These are phyloP conservation scores for Rubus idaeus DNA, from an alignment of 306 rosid genomes.

Conservation along the genomic window DNA sequence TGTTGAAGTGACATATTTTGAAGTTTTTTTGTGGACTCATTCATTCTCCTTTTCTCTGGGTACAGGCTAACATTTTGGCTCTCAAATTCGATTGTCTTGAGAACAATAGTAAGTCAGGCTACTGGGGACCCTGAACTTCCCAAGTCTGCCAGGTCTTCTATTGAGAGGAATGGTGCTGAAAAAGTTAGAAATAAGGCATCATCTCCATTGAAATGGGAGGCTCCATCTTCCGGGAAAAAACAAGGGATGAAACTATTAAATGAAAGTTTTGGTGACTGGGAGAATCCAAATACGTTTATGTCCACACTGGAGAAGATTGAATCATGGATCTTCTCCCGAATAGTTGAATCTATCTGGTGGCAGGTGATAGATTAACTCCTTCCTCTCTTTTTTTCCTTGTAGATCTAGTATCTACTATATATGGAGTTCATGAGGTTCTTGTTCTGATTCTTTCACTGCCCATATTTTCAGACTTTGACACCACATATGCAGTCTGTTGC, in stretches of 20 bases:
- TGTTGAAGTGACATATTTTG: background rate
- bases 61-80: slow-evolving; percentile 90
- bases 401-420: slow-evolving; percentile 9
- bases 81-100: slow-evolving; percentile 75
- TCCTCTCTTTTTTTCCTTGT: slow-evolving; percentile 13
- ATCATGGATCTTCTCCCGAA: slow-evolving; percentile 91
- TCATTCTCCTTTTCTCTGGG: slow-evolving; percentile 27
- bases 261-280: slow-evolving; percentile 60
- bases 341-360: slow-evolving; percentile 98
- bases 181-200: slow-evolving; percentile 43
- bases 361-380: slow-evolving; percentile 52
- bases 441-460: slow-evolving; percentile 19
- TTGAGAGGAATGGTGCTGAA: slow-evolving; percentile 49
- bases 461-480: slow-evolving; percentile 69
- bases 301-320: slow-evolving; percentile 81
- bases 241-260: slow-evolving; percentile 34
- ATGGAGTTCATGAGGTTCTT: background rate
- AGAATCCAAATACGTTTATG: slow-evolving; percentile 52
- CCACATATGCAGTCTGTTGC: slow-evolving; percentile 81
- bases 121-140: slow-evolving; percentile 32
- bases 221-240: slow-evolving; percentile 47
- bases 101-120: slow-evolving; percentile 70
- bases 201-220: slow-evolving; percentile 62
- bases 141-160: slow-evolving; percentile 37
- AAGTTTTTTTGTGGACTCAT: slow-evolving; percentile 9